Conservation (phyloP, 495 filamentous ascomycete species). For the Tuber magnatum region DNA sequence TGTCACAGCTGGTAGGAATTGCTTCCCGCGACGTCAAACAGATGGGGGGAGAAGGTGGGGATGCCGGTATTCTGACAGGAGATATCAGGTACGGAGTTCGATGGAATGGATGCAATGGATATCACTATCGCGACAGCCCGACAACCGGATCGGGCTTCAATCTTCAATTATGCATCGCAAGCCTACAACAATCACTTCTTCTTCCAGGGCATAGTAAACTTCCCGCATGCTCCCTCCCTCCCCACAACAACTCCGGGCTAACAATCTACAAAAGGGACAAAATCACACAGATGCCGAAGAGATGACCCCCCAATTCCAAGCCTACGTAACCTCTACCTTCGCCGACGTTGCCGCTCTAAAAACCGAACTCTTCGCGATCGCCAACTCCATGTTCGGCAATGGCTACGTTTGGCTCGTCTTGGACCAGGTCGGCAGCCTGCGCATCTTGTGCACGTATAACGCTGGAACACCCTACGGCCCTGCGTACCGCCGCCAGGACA, state of each 20-base stretch:
- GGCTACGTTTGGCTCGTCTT: constrained; percentile 93
- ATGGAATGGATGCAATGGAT: constrained; percentile 53
- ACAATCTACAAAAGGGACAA: background rate
- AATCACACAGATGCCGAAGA: constrained; percentile 12
- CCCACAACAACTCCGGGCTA: background rate
- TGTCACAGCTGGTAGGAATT: constrained; percentile 60
- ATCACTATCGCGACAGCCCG: constrained; percentile 71
- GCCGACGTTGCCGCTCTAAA: constrained; percentile 73
- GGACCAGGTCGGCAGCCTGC: constrained; percentile 47
- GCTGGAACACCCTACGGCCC: constrained; percentile 84
- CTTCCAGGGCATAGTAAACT: constrained; percentile 61
- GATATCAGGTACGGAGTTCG: constrained; percentile 52
- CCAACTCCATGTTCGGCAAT: constrained; percentile 87
- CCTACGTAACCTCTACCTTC: constrained; percentile 50
- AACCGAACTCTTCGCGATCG: constrained; percentile 70
- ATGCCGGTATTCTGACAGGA: background rate
- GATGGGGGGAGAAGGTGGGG: background rate
- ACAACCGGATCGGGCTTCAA: constrained; percentile 62
- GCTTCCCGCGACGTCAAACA: background rate
- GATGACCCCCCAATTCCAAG: constrained; percentile 15
- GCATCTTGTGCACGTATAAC: constrained; percentile 81
- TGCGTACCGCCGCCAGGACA: constrained; percentile 68
- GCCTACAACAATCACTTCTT: constrained; percentile 96
- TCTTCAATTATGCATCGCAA: constrained; percentile 95
- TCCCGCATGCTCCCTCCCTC: background rate